Conservation (phyloP, 2,329 filamentous ascomycete genomes). For the Colletotrichum truncatum region DNA sequence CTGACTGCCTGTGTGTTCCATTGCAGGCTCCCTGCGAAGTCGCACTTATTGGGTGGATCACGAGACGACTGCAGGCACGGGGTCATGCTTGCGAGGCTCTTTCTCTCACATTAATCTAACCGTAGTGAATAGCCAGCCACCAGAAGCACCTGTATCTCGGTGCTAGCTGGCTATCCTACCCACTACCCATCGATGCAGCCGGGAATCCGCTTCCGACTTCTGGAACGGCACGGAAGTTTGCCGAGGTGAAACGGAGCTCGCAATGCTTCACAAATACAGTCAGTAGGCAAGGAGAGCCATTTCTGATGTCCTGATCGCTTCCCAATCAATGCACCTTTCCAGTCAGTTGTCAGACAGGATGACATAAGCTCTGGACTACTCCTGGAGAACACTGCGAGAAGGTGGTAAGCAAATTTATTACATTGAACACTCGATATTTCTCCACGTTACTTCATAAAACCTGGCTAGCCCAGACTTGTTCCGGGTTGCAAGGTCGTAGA, state of each 20-base stretch:
- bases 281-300: no score
- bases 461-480: no score
- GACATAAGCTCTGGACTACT: background rate
- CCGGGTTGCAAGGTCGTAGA: background rate
- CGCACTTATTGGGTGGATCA: slow-evolving; percentile 8
- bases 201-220: slow-evolving; percentile 2
- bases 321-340: no score
- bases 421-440: background rate
- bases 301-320: no score
- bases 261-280: no score
- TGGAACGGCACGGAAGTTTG: slow-evolving; percentile 5
- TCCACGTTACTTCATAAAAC: no score
- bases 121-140: no score
- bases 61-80: background rate
- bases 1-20: background rate
- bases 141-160: background rate
- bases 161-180: background rate
- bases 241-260: slow-evolving; percentile 7
- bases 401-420: slow-evolving; percentile 9
- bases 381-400: background rate
- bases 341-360: background rate
- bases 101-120: background rate
- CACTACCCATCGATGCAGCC: background rate
- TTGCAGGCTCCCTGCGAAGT: slow-evolving; percentile 10
- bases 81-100: background rate